Evolutionary conservation across 352 stramenopile species (phyloP).

Genomic region (Phytophthora sp.): DNA sequence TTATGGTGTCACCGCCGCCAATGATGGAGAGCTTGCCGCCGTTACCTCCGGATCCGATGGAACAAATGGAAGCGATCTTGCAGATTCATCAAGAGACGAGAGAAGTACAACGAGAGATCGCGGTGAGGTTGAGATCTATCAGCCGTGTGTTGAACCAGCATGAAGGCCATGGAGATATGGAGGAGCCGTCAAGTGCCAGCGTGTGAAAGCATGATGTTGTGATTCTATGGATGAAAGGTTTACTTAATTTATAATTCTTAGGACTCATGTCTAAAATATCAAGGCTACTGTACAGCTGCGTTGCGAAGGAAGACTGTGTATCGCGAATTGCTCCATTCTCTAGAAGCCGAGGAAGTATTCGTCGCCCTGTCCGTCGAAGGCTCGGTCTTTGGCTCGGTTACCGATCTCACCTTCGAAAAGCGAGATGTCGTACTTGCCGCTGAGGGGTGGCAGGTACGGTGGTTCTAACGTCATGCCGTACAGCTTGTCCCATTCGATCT

Average conservation of each 20-base stretch:
- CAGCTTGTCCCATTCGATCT: conserved; percentile 82
- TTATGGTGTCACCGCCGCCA: conserved; percentile 13
- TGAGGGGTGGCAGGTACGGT: conserved; percentile 70
- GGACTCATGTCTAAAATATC: conserved; percentile 4
- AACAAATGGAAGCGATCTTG: conserved; percentile 60
- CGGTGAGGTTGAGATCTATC: conserved; percentile 46
- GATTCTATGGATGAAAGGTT: neutral
- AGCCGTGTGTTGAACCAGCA: conserved; percentile 42
- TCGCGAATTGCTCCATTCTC: neutral
- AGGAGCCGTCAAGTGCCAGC: conserved; percentile 69
- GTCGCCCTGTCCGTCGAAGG: conserved; percentile 72
- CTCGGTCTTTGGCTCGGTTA: conserved; percentile 67
- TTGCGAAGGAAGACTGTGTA: no score
- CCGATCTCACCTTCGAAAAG: conserved; percentile 80
- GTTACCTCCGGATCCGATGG: conserved; percentile 32
- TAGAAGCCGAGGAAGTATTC: conserved; percentile 82
- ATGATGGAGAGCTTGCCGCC: conserved; percentile 33
- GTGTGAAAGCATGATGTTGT: conserved; percentile 39
- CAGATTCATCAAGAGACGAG: conserved; percentile 63
- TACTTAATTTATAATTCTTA: conserved; percentile 27
- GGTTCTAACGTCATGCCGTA: conserved; percentile 59
- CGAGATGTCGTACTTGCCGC: conserved; percentile 72
- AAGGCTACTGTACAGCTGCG: conserved; percentile 1
- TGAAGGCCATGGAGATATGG: conserved; percentile 41
- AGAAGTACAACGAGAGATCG: conserved; percentile 60